Base-by-base conservation (phyloP, 345 rosid species). In the Populus deltoides region DNA sequence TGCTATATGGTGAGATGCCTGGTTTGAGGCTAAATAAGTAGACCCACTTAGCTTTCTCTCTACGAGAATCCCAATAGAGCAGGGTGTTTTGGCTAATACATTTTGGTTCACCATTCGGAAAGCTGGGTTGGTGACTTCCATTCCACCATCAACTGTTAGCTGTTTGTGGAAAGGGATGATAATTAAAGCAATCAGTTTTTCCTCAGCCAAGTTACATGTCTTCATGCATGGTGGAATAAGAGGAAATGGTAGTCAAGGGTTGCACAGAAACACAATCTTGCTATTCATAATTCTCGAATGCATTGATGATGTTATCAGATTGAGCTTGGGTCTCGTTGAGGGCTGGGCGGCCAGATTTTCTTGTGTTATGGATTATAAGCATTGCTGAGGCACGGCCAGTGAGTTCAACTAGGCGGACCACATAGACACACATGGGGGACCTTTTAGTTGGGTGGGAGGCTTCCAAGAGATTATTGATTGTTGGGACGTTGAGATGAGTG, bases 331-430 rank as follows among this genome's bases (percentile, higher is more conserved):
- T 93, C 77, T 94, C 81, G 78, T 93, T 93, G 39, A 89, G 85
- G 1, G 97, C 98, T 0, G 94, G 90, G 22, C 89, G 79, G 41
- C 97, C 97, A 3, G 90, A 78, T 73, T 90, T 90, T 1, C 94
- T 80, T 20, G 96, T 91, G 78, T 87, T 91, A 72, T 96, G 99
- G 33, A 93, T 97, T 29, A 92, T 92, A 49, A 96, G 85, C 98
- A 96, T 92, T 43, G 99, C 98, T 0, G 99, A 93, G 41, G 99
- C 97, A 15, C 95, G 89, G 0, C 98, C 99, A 0, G 99, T 96
- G 77, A 96, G 98, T 83, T 96, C 97, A 18, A 96, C 97, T 6
- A 96, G 90, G 80, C 93, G 99, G 78, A 96, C 97, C 73, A 93
- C 97, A 11, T 88, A 91, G 29, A 96, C 86, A 39, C 88, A 87